phyloP scores from a whole-genome alignment of 140 eudicot genomes.

The Ambrosia hybrid region DNA sequence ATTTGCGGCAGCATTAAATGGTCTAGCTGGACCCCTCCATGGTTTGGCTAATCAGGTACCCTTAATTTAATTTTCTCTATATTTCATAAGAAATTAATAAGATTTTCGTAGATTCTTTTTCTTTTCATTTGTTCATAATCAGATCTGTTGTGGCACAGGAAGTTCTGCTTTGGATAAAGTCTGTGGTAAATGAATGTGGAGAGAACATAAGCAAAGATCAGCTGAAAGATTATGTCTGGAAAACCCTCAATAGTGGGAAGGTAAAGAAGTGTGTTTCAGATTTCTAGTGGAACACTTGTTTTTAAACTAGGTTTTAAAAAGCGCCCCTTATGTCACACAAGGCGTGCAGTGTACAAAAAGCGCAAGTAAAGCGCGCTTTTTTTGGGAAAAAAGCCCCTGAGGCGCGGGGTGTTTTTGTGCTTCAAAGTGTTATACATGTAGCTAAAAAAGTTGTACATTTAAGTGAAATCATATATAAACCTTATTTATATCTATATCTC shows the following conservation, averaged over 20 bases:
- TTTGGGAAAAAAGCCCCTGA: too few relatives aligned
- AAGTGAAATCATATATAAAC: too few relatives aligned
- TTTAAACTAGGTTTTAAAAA: too few relatives aligned
- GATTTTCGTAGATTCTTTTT: neutral
- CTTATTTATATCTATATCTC: too few relatives aligned
- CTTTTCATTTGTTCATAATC: neutral
- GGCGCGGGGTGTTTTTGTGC: too few relatives aligned
- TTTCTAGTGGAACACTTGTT: neutral
- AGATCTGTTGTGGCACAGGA: constrained; percentile 50
- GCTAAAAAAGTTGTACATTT: too few relatives aligned
- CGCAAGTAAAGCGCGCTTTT: too few relatives aligned
- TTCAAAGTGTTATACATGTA: too few relatives aligned
- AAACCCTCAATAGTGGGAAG: constrained; percentile 96
- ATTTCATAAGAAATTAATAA: neutral
- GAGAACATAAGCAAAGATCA: constrained; percentile 74
- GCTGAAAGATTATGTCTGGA: constrained; percentile 85
- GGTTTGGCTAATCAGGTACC: constrained; percentile 96
- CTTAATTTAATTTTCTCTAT: neutral
- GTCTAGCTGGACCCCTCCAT: constrained; percentile 98
- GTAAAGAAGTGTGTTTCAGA: constrained; percentile 30
- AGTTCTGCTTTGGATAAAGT: constrained; percentile 91
- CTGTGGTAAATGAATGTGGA: constrained; percentile 87
- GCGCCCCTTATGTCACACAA: too few relatives aligned
- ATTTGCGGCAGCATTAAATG: constrained; percentile 97
- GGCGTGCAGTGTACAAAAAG: too few relatives aligned